These are phyloP conservation scores for Ilyonectria robusta DNA, from an alignment of 2,329 filamentous ascomycete species.

Conservation along the genomic window DNA sequence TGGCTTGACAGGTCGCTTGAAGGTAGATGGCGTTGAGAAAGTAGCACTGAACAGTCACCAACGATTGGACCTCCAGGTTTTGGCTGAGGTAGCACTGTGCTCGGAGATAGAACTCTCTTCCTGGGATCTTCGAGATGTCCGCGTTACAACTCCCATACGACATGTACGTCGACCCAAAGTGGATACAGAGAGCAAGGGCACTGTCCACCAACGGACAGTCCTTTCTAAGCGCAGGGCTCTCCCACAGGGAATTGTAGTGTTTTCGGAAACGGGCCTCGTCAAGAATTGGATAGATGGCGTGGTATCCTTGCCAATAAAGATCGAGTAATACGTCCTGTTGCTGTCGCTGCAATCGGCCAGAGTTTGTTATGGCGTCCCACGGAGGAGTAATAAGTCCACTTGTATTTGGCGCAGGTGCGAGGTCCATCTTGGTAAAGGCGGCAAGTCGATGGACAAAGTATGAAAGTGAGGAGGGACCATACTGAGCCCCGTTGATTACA, in stretches of 20 bases:
- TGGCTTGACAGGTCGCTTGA: constrained; percentile 27
- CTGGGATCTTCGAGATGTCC: constrained; percentile 40
- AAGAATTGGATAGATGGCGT: constrained; percentile 57
- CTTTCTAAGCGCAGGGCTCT: constrained; percentile 47
- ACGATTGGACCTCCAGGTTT: constrained; percentile 60
- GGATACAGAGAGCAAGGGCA: constrained; percentile 66
- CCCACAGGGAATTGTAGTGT: constrained; percentile 45
- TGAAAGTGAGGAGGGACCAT: constrained; percentile 42
- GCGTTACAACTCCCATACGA: constrained; percentile 45
- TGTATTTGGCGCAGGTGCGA: not conserved
- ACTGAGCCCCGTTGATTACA: constrained; percentile 24
- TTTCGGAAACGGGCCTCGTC: constrained; percentile 41
- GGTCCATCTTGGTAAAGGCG: constrained; percentile 29
- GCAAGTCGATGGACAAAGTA: constrained; percentile 44
- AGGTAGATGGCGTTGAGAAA: constrained; percentile 62
- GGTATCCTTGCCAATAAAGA: constrained; percentile 64
- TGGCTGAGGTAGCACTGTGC: constrained; percentile 58
- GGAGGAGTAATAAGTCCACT: not conserved
- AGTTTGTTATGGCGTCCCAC: constrained; percentile 1
- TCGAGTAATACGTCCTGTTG: constrained; percentile 64
- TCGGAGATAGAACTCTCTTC: constrained; percentile 58
- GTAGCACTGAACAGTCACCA: constrained; percentile 63
- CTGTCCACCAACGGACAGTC: constrained; percentile 67
- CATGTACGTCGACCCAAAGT: constrained; percentile 55
- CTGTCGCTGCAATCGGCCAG: constrained; percentile 49